Conservation (phyloP, 2,329 filamentous ascomycete genomes). For the Aciculosporium take region DNA sequence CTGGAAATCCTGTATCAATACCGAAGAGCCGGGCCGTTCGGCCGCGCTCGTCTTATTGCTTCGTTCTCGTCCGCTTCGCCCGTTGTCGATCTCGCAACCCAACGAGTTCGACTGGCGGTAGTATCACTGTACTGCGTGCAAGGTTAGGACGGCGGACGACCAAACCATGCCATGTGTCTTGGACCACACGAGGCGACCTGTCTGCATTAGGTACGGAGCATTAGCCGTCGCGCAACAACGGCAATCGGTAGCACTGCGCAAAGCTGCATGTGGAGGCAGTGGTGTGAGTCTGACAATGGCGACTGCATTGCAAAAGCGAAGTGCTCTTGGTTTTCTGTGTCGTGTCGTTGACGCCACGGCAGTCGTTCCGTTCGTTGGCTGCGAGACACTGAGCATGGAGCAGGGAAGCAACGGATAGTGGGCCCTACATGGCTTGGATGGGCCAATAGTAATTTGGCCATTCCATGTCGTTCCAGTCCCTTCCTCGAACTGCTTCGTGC, state of each 20-base stretch:
- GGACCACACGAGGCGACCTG: too few relatives aligned
- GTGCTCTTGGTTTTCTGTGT: too few relatives aligned
- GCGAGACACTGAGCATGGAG: too few relatives aligned
- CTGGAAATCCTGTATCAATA: too few relatives aligned
- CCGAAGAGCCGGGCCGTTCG: too few relatives aligned
- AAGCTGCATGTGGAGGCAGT: background rate
- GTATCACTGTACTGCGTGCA: background rate
- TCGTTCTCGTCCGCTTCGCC: background rate
- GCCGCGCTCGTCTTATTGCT: background rate
- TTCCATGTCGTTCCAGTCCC: background rate
- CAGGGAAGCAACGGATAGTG: too few relatives aligned
- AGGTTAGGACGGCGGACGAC: too few relatives aligned
- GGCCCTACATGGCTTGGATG: too few relatives aligned
- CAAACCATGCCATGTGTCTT: too few relatives aligned
- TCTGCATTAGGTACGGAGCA: background rate
- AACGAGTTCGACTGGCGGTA: background rate
- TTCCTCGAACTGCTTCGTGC: background rate
- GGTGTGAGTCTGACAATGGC: background rate
- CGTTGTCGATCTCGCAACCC: background rate
- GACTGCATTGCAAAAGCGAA: background rate
- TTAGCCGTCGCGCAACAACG: background rate
- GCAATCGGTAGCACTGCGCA: background rate
- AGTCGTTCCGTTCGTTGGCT: too few relatives aligned
- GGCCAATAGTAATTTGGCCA: conserved; percentile 1
- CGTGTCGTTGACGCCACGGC: too few relatives aligned